Conservation (phyloP, 345 rosid genomes). For the Lumnitzera littorea region DNA sequence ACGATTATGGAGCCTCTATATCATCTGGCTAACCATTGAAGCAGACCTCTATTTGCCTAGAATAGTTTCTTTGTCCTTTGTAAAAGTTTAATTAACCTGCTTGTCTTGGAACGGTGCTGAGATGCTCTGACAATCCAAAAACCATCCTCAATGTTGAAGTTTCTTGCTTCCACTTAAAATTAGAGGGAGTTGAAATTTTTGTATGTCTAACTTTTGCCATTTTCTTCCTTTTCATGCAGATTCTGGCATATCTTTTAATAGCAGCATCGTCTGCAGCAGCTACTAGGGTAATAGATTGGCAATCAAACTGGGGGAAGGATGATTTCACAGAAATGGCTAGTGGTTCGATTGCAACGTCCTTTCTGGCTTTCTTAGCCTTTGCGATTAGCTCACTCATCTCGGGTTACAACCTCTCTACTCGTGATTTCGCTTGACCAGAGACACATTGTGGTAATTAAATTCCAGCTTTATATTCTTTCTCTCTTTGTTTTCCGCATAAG, state of each 20-base stretch:
- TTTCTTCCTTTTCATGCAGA: conserved; percentile 32
- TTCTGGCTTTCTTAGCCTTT: conserved; percentile 69
- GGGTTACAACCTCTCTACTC: conserved; percentile 54
- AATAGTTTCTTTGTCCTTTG: no score
- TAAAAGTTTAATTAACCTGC: no score
- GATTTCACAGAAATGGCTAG: conserved; percentile 91
- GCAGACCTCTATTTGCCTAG: no score
- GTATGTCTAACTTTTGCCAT: background rate
- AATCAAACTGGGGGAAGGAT: conserved; percentile 98
- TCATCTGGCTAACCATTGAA: no score
- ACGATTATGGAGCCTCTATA: no score
- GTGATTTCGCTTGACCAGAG: conserved; percentile 11
- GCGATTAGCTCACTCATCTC: conserved; percentile 77
- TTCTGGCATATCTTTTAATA: conserved; percentile 77
- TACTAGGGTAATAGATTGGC: conserved; percentile 89
- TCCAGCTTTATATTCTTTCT: background rate
- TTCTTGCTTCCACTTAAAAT: no score
- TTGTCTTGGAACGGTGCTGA: no score
- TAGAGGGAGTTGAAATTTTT: background rate
- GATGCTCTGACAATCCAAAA: no score
- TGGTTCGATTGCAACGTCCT: conserved; percentile 75
- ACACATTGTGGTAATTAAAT: background rate
- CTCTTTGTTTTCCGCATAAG: background rate
- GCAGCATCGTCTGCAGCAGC: conserved; percentile 94
- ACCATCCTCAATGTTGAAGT: no score